Evolutionary conservation across 108 stramenopile species (phyloP).

Genomic region (Pseudonitzschia pungens): DNA sequence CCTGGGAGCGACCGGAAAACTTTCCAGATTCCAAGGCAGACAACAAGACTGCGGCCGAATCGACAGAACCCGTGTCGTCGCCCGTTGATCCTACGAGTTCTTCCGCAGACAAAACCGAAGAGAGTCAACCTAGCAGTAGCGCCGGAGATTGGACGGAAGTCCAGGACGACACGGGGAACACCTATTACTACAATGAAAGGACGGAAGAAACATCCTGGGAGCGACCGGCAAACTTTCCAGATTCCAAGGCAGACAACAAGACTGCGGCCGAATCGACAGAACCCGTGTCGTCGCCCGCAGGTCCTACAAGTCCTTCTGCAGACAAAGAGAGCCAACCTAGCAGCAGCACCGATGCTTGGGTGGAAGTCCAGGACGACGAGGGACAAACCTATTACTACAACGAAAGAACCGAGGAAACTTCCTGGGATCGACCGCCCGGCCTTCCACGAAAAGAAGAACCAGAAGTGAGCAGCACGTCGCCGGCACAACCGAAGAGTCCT

Average conservation of each 20-base stretch:
- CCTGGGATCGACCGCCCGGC: conserved; percentile 70
- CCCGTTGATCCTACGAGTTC: no score
- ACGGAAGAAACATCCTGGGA: conserved; percentile 78
- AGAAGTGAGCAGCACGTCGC: not conserved
- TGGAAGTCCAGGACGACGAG: conserved; percentile 37
- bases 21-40: no score
- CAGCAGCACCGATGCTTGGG: conserved; percentile 23
- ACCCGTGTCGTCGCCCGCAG: no score
- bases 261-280: not conserved
- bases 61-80: no score
- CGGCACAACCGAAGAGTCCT: not conserved
- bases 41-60: no score
- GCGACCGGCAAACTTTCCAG: conserved; percentile 45
- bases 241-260: conserved; percentile 4
- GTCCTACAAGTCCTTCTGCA: no score
- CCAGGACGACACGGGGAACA: conserved; percentile 44
- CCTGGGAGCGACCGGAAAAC: conserved; percentile 80
- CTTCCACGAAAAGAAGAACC: no score
- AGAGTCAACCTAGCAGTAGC: no score
- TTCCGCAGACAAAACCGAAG: no score
- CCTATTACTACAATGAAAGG: conserved; percentile 50
- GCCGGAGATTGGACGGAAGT: conserved; percentile 36
- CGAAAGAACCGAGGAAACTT: conserved; percentile 49
- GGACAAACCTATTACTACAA: conserved; percentile 53
- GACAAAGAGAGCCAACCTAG: not conserved